A percentile compares a stretch with the other conserved stretches of the same genome.
Evolutionary conservation across 495 filamentous ascomycete species (phyloP).

Genomic region (Margaritispora aquatica): DNA sequence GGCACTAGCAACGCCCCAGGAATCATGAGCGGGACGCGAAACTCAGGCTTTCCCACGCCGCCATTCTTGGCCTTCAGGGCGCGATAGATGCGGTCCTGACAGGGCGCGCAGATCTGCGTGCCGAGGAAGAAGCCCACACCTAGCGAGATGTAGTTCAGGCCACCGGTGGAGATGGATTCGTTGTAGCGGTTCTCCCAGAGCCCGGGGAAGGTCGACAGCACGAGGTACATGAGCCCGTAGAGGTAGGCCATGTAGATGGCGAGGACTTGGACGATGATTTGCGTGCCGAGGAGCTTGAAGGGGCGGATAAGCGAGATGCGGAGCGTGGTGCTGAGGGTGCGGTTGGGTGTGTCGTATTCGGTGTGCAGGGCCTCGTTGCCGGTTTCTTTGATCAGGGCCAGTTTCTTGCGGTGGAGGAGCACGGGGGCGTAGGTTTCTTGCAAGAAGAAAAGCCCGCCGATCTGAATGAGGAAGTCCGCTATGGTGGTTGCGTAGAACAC

Average conservation of each 20-base stretch:
- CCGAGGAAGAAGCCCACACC: slow-evolving; percentile 50
- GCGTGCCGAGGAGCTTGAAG: slow-evolving; percentile 50
- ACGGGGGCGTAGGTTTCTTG: slow-evolving; percentile 65
- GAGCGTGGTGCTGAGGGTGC: slow-evolving; percentile 37
- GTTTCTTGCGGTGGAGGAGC: slow-evolving; percentile 51
- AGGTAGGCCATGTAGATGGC: slow-evolving; percentile 62
- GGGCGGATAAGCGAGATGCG: slow-evolving; percentile 51
- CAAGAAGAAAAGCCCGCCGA: slow-evolving; percentile 58
- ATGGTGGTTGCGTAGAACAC: slow-evolving; percentile 61
- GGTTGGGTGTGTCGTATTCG: slow-evolving; percentile 50
- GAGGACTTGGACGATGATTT: slow-evolving; percentile 55
- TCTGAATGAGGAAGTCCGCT: slow-evolving; percentile 54
- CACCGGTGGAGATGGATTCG: slow-evolving; percentile 53
- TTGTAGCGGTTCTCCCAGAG: slow-evolving; percentile 59
- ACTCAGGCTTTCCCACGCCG: slow-evolving; percentile 57
- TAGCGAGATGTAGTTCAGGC: slow-evolving; percentile 59
- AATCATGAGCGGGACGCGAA: slow-evolving; percentile 61
- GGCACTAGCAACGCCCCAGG: slow-evolving; percentile 54
- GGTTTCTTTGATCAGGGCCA: slow-evolving; percentile 54
- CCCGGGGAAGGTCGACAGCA: slow-evolving; percentile 60
- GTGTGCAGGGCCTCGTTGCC: slow-evolving; percentile 56
- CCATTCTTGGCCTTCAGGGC: slow-evolving; percentile 54
- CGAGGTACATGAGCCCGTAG: slow-evolving; percentile 72
- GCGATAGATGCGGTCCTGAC: slow-evolving; percentile 54
- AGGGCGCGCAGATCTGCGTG: slow-evolving; percentile 49